phyloP scores from a whole-genome alignment of 1,284 basidiomycete species.

The Cryptococcus sp. region DNA sequence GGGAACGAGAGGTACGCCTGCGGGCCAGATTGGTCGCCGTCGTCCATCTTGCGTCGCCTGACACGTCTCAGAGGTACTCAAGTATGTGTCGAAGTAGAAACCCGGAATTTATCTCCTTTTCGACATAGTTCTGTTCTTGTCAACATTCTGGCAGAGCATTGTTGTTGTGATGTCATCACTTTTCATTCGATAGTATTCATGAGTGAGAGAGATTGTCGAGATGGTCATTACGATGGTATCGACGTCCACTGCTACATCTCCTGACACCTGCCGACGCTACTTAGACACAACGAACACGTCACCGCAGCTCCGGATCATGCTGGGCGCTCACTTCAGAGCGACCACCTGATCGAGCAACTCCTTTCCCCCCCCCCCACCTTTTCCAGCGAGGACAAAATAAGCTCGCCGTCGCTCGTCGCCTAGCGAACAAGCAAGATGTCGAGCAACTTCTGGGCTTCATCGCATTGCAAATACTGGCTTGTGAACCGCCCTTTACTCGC shows the following conservation, averaged over 20 bases:
- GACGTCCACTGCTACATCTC: no score
- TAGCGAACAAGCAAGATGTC: conserved; percentile 32
- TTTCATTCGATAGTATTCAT: no score
- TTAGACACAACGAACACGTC: no score
- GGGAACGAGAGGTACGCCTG: conserved; percentile 62
- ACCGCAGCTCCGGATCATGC: no score
- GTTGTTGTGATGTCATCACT: not conserved
- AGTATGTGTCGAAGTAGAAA: conserved; percentile 45
- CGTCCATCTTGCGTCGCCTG: conserved; percentile 42
- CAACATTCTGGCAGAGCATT: not conserved
- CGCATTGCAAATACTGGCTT: conserved; percentile 65
- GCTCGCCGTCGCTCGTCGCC: no score
- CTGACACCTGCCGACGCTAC: no score
- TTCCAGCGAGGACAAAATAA: no score
- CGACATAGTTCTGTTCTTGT: not conserved
- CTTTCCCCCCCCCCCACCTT: no score
- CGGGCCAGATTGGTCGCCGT: conserved; percentile 64
- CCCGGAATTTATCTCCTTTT: no score
- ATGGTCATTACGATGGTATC: no score
- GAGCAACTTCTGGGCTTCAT: conserved; percentile 49
- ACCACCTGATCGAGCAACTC: no score
- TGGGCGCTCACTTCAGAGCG: no score
- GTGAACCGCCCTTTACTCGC: conserved; percentile 74
- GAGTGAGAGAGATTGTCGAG: not conserved
- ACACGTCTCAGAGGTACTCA: conserved; percentile 57